These are phyloP conservation scores for Filosporella fistucella DNA, from an alignment of 495 filamentous ascomycete species.

Conservation along the genomic window DNA sequence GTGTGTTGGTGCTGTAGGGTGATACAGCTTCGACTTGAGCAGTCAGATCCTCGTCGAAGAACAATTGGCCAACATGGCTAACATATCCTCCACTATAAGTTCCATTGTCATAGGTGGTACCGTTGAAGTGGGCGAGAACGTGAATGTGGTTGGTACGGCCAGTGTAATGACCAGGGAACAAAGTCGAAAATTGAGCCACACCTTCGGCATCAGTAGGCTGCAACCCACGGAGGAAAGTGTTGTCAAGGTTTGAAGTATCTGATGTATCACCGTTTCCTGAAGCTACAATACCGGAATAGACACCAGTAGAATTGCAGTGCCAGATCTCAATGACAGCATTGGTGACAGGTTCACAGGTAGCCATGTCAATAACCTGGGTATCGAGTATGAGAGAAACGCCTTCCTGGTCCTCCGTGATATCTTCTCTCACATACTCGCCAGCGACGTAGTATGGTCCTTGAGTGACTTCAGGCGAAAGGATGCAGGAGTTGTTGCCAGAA, in stretches of 20 bases:
- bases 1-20: constrained; percentile 54
- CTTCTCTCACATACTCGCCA: constrained; percentile 46
- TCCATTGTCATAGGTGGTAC: constrained; percentile 42
- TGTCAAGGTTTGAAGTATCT: constrained; percentile 31
- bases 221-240: constrained; percentile 41
- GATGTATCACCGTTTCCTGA: constrained; percentile 40
- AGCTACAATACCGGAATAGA: constrained; percentile 51
- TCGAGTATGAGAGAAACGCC: constrained; percentile 51
- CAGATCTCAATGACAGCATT: constrained; percentile 49
- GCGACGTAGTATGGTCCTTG: constrained; percentile 47
- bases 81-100: constrained; percentile 43
- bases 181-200: constrained; percentile 42
- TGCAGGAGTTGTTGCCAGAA: constrained; percentile 40
- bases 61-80: constrained; percentile 58
- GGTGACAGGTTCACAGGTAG: constrained; percentile 50
- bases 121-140: constrained; percentile 45
- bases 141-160: constrained; percentile 54
- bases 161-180: constrained; percentile 54
- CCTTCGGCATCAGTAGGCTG: constrained; percentile 45
- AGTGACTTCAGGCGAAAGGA: constrained; percentile 43
- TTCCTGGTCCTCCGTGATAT: constrained; percentile 41
- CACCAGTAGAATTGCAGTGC: constrained; percentile 42
- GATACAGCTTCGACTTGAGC: constrained; percentile 46
- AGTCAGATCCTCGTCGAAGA: constrained; percentile 57
- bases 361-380: constrained; percentile 50